A percentile compares a stretch with the other conserved stretches of the same genome.
These are phyloP conservation scores for Dryadomyces sulphureus DNA, from an alignment of 2,329 filamentous ascomycete genomes.

Conservation along the genomic window DNA sequence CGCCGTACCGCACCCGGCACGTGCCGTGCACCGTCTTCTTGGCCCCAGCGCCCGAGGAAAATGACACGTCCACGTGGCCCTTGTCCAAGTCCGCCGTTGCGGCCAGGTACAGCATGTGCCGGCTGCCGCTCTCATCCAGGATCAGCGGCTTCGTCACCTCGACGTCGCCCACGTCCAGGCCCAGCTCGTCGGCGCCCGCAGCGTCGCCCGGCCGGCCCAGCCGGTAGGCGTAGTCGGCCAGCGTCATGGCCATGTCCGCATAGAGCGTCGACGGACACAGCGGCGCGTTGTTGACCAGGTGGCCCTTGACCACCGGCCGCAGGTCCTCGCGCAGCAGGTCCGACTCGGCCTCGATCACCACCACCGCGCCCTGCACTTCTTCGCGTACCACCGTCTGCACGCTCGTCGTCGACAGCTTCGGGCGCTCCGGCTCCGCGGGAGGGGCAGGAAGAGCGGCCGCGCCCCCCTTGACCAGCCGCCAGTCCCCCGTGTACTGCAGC, in stretches of 20 bases:
- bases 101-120: conserved; percentile 46
- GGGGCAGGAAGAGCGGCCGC: too few species aligned
- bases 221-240: conserved; percentile 53
- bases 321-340: conserved; percentile 51
- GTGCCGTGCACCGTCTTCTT: conserved; percentile 45
- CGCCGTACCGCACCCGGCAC: conserved; percentile 47
- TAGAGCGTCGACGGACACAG: conserved; percentile 48
- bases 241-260: conserved; percentile 33
- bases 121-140: conserved; percentile 26
- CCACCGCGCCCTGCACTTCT: conserved; percentile 44
- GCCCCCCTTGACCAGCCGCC: conserved; percentile 56
- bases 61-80: conserved; percentile 39
- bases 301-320: conserved; percentile 45
- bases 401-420: conserved; percentile 47
- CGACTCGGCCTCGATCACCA: conserved; percentile 47
- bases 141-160: conserved; percentile 59
- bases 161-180: conserved; percentile 51
- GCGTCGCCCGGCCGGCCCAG: conserved; percentile 36
- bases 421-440: conserved; percentile 31
- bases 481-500: conserved; percentile 52
- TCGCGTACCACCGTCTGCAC: conserved; percentile 51
- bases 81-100: conserved; percentile 42
- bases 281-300: conserved; percentile 51
- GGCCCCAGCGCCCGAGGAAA: conserved; percentile 44
- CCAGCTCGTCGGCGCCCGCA: conserved; percentile 29